Base-by-base conservation (phyloP, 2,329 filamentous ascomycete genomes). In the Penicillium sp. region DNA sequence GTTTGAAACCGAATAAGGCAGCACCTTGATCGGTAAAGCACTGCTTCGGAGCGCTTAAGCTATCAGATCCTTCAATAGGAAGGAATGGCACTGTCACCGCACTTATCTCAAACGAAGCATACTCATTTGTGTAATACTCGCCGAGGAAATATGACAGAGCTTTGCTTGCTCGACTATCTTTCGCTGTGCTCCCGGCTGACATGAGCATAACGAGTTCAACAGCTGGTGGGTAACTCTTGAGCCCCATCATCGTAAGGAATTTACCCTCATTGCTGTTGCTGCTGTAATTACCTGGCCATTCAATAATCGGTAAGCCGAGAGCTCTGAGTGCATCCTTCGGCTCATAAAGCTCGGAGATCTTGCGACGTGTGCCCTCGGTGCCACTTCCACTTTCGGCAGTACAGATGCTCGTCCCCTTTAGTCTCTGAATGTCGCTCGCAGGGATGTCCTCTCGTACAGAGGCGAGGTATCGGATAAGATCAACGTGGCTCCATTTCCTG, bases 391-490 rank as follows among this genome's bases (percentile, higher is more conserved):
- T 80, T 72, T 96, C 91, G 3, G 89, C 89, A 10, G 91, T 91
- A 68, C 93, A 93, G 43, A 97, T 91, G 12, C 86, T 86, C 0
- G 91, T 91, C 49, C 87, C 83, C 55, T 84, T 88, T 25, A 99
- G 81, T 68, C 89, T 90, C 63, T 85, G 86, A 54, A 97, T 83
- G 71, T 99, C 94, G 49, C 88, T 87, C 10, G 78, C 75, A 0
- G 94, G 94, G 59, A 99, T 97, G 66, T 99, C 94, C 52, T 90
- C 85, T 59, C 86, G 86, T 29, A 99, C 94, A 9, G 93, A 96
- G 12, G 93, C 86, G 43, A 99, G 83, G 67, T 99, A 99, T 67
- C 92, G 93, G 74, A 99, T 92, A 27, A 99, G 81, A 71, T 99
- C 93, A 60, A 96, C 87, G 71, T 97, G 93, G 57, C 91, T 97